Base-by-base conservation (phyloP, 352 stramenopile species). In the Phytophthora hibernalis region DNA sequence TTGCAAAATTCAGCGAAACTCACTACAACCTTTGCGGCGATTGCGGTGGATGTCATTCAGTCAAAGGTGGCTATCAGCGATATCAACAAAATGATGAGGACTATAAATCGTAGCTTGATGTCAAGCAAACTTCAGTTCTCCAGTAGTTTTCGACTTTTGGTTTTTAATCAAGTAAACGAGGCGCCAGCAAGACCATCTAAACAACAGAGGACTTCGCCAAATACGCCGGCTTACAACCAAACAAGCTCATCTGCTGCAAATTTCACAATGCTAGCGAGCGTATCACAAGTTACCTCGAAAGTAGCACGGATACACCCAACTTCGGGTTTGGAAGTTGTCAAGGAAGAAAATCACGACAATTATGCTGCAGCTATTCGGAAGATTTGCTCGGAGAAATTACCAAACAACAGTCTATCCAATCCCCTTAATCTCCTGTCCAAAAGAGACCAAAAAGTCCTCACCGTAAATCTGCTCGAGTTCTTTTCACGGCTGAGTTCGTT, bases 401-500 rank as follows among this genome's bases (percentile, higher is more conserved):
- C 12, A 24, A 7, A 18, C 42, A 20, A 43, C 20, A 2, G 18
- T 0, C 48, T 57, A n/a, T 16, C 54, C 10, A n/a, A n/a, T n/a
- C n/a, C n/a, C n/a, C n/a, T n/a, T n/a, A n/a, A n/a, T n/a, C n/a
- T n/a, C n/a, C n/a, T n/a, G n/a, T n/a, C 28, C 33, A n/a, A 44
- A 52, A 52, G 26, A 52, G 26, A 61, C 16, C n/a, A 26, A 10
- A 49, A 45, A 20, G 16, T 40, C n/a, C n/a, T n/a, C n/a, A n/a
- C n/a, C n/a, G n/a, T 11, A 45, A 22, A 22, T 57, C 33, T 37
- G 35, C 50, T 33, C 50, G 24, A 57, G 35, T 38, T 20, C 35
- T 57, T 2, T 57, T 26, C 20, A 53, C 54, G 1, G 37, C 40
- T 3, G 40, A 45, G 16, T 61, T 61, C 22, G 54, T 61, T 15